A percentile compares a stretch with the other conserved stretches of the same genome.
Conservation (phyloP, 495 filamentous ascomycete genomes). For the Pseudoneurospora amorphoporcata region DNA sequence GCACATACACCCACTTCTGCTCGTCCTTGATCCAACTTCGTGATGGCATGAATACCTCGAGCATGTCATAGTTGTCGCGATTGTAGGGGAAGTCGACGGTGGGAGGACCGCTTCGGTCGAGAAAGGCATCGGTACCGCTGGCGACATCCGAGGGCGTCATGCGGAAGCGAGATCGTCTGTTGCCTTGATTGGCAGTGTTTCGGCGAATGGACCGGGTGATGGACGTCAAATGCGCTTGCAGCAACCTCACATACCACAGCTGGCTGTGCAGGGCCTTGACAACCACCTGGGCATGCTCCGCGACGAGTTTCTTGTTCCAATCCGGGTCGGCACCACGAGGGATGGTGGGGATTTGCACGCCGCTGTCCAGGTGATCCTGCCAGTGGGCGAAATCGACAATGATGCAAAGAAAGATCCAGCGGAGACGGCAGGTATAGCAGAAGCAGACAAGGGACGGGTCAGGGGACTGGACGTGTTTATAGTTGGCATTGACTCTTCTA, state of each 20-base stretch:
- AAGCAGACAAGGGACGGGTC: constrained; percentile 35
- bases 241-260: constrained; percentile 38
- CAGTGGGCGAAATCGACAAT: constrained; percentile 45
- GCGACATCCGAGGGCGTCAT: constrained; percentile 35
- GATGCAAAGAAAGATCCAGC: constrained; percentile 43
- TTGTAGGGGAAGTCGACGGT: constrained; percentile 40
- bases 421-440: constrained; percentile 40
- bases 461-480: constrained; percentile 36
- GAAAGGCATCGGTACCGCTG: constrained; percentile 36
- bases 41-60: constrained; percentile 39
- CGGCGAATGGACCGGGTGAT: constrained; percentile 40
- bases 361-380: constrained; percentile 38
- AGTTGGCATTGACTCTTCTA: constrained; percentile 28
- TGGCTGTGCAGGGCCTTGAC: constrained; percentile 29
- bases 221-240: constrained; percentile 41
- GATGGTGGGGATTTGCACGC: constrained; percentile 41
- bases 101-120: constrained; percentile 34
- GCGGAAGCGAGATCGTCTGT: constrained; percentile 34
- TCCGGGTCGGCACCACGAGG: constrained; percentile 28
- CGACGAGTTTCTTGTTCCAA: constrained; percentile 38
- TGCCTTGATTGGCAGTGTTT: constrained; percentile 35
- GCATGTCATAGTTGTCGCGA: constrained; percentile 45
- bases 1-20: constrained; percentile 33
- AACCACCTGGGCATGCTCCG: constrained; percentile 29
- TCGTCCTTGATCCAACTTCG: constrained; percentile 31